Base-by-base conservation (phyloP, 2,329 filamentous ascomycete genomes). In the Beauveria sp. region DNA sequence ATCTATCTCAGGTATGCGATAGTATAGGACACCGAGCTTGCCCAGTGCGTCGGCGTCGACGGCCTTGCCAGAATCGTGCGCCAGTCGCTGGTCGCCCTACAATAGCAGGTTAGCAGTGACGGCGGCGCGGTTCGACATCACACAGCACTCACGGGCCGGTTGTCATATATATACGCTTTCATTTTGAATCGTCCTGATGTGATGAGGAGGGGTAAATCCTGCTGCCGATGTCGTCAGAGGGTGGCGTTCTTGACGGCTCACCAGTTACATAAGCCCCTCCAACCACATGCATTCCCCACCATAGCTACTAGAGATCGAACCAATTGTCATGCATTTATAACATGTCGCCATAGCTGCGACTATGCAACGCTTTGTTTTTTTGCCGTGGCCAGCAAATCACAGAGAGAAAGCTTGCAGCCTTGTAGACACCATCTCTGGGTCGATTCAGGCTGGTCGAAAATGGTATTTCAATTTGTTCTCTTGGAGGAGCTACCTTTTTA, bases 21-120 rank as follows among this genome's bases (percentile, higher is more conserved):
- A 86, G 80, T 96, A 94, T 50, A 91, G 76, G 43, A 99, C 91
- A 62, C 93, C 93, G 20, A 97, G 80, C 59, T 83, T 80, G 65
- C 80, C 74, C 62, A 99, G 87, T 61, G 89, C 86, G 5, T 82
- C 77, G 54, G 81, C 75, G 60, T 82, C 76, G 62, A 97, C 84
- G 44, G 79, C 70, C 66, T 84, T 85, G 69, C 91, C 90, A 22
- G 91, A 96, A 78, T 97, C 88, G 77, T 99, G 94, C 58, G 90
- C 84, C 48, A 89, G 84, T 71, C 94, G 92, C 78, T 97, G 94
- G 82, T 99, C 94, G 77, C 91, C 92, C 91, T 96, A 71, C 48
- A 28, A 8, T 53, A 50, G 34, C 12, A 22, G 53, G 43, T 47
- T 55, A 41, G 7, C 62, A 24, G 41, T 28, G 55, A 26, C 12